Conservation (phyloP, 345 rosid genomes). For the Trapa bicornis region DNA sequence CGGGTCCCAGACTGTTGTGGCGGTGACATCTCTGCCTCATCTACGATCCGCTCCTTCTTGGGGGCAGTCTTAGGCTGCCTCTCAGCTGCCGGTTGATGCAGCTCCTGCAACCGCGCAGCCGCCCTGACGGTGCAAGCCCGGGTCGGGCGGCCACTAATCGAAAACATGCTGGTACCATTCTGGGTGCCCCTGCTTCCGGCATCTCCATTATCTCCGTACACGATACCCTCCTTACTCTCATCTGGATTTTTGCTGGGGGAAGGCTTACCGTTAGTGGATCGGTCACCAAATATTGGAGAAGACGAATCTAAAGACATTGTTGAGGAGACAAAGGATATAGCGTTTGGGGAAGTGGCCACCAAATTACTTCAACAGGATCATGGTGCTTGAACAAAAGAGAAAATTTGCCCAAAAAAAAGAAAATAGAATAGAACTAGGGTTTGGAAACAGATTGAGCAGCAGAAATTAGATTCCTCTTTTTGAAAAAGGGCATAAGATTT, state of each 20-base stretch:
- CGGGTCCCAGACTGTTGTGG: conserved; percentile 32
- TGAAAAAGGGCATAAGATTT: neutral
- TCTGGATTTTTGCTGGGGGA: conserved; percentile 15
- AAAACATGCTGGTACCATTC: conserved; percentile 14
- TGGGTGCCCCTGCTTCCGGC: neutral
- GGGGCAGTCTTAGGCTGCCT: conserved; percentile 45
- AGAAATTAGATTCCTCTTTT: neutral
- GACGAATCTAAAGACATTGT: conserved; percentile 42
- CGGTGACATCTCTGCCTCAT: conserved; percentile 25
- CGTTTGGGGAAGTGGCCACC: conserved; percentile 19
- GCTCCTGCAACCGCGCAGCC: conserved; percentile 30
- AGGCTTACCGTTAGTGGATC: conserved; percentile 24
- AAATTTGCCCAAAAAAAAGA: neutral
- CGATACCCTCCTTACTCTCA: conserved; percentile 10
- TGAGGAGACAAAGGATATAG: conserved; percentile 32
- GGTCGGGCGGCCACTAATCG: conserved; percentile 74
- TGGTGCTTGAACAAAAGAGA: neutral
- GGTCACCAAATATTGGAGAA: conserved; percentile 34
- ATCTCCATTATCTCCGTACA: conserved; percentile 9
- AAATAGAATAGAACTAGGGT: neutral
- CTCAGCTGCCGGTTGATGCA: conserved; percentile 25
- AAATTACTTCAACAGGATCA: conserved; percentile 16
- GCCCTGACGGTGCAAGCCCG: conserved; percentile 93
- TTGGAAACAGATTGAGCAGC: neutral
- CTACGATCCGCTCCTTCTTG: conserved; percentile 36